phyloP scores from a whole-genome alignment of 345 rosid genomes.

The Microthlaspi erraticum region DNA sequence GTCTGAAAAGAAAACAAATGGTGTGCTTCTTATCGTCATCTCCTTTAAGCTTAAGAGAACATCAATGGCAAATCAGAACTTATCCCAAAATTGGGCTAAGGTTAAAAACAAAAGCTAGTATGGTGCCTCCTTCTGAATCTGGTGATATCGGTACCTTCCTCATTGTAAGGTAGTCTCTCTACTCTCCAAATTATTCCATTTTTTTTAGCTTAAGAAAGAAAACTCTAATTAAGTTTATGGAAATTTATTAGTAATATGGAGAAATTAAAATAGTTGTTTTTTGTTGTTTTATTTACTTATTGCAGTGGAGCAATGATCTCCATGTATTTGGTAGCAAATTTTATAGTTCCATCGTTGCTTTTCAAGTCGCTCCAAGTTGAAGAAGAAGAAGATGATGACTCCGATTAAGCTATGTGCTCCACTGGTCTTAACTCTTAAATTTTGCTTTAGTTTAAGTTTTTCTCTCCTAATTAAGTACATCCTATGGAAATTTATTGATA shows the following conservation, averaged over 20 bases:
- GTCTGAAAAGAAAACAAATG: constrained; percentile 25
- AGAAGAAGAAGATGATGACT: constrained; percentile 40
- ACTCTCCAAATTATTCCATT: background rate
- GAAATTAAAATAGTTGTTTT: background rate
- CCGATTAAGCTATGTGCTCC: constrained; percentile 14
- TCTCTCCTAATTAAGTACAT: background rate
- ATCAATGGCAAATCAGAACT: constrained; percentile 31
- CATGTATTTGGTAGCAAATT: constrained; percentile 43
- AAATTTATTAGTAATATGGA: background rate
- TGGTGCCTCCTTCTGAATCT: constrained; percentile 44
- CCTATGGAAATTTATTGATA: background rate
- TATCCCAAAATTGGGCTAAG: constrained; percentile 9
- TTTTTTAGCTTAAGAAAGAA: background rate
- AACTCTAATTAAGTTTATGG: background rate
- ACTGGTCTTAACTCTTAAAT: background rate
- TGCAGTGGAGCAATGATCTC: constrained; percentile 44
- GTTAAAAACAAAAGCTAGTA: constrained; percentile 27
- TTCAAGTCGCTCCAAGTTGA: constrained; percentile 40
- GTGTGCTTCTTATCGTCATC: constrained; percentile 14
- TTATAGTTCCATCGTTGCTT: constrained; percentile 37
- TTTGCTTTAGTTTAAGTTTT: background rate
- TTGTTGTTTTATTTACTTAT: constrained; percentile 5
- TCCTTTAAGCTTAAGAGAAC: constrained; percentile 19
- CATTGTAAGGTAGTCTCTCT: constrained; percentile 33
- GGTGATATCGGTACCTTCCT: constrained; percentile 45